Base-by-base conservation (phyloP, 2,329 filamentous ascomycete genomes). In the Calonectria pteridis region DNA sequence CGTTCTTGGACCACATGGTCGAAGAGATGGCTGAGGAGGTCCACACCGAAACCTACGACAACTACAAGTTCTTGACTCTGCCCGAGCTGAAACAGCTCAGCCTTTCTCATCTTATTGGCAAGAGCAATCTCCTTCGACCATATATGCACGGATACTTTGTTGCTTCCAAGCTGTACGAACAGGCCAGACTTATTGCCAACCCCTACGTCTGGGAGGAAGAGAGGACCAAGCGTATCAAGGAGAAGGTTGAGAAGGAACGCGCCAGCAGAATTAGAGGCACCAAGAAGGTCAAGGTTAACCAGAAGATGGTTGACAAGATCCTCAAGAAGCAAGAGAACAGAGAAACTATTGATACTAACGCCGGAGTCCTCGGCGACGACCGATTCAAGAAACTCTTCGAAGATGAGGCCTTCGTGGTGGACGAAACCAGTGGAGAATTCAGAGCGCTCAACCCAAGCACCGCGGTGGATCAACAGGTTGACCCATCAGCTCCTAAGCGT, bases 131-230 rank as follows among this genome's bases (percentile, higher is more conserved):
- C 26, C 88, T 99, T 50, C 91, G 96, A 55, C 97, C 97, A 53
- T 99, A 99, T 83, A 99, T 99, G 97, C 97, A 99, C 83, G 97
- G 97, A 79, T 98, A 97, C 89, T 99, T 99, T 86, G 96, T 99
- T 63, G 95, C 94, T 43, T 96, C 97, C 80, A 95, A 96, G 81
- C 86, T 99, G 31, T 98, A 99, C 84, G 97, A 99, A 82, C 96
- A 99, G 84, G 97, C 97, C 23, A 90, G 94, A 69, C 87, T 99
- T 73, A 98, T 98, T 80, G 94, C 94, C 64, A 98, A 98, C 85
- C 97, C 97, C 0, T 97, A 97, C 82, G 91, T 97, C 67, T 98
- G 94, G 90, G 95, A 98, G 82, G 95, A 98, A 81, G 95, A 98
- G 84, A 91, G 95, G 71, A 93, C 93, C 74, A 98, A 98, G 89